phyloP scores from a whole-genome alignment of 2,329 filamentous ascomycete genomes.

The Diplodia scrobiculata region DNA sequence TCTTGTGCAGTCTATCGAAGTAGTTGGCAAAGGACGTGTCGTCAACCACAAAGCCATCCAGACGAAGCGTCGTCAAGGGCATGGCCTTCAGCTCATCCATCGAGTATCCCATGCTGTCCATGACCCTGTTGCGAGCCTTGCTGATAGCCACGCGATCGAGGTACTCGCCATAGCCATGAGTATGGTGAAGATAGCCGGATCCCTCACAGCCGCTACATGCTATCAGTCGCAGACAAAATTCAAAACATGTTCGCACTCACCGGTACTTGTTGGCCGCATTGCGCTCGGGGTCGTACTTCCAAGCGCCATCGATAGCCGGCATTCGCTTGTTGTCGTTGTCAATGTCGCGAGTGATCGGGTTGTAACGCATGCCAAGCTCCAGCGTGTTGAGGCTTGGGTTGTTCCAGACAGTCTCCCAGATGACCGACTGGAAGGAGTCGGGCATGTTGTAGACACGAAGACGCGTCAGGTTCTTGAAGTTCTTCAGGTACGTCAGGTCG shows the following conservation, averaged over 20 bases:
- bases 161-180: slow-evolving; percentile 40
- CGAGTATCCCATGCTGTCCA: slow-evolving; percentile 34
- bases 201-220: slow-evolving; percentile 37
- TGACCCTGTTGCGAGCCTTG: slow-evolving; percentile 39
- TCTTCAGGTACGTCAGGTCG: slow-evolving; percentile 36
- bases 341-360: slow-evolving; percentile 37
- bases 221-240: neutral
- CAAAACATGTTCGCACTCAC: slow-evolving; percentile 4
- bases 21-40: slow-evolving; percentile 35
- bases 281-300: slow-evolving; percentile 36
- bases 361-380: slow-evolving; percentile 38
- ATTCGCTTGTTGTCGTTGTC: slow-evolving; percentile 33
- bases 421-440: slow-evolving; percentile 37
- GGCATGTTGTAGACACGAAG: slow-evolving; percentile 39
- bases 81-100: slow-evolving; percentile 27
- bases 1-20: slow-evolving; percentile 3
- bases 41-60: slow-evolving; percentile 42
- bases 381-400: slow-evolving; percentile 36
- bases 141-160: slow-evolving; percentile 40
- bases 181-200: slow-evolving; percentile 38
- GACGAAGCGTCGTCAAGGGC: slow-evolving; percentile 35
- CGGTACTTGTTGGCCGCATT: neutral
- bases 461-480: slow-evolving; percentile 36
- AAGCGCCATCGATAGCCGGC: slow-evolving; percentile 32
- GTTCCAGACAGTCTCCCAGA: slow-evolving; percentile 40